Evolutionary conservation across 164 flowering plant species (phyloP).

Genomic region (Euptelea pleiosperma): DNA sequence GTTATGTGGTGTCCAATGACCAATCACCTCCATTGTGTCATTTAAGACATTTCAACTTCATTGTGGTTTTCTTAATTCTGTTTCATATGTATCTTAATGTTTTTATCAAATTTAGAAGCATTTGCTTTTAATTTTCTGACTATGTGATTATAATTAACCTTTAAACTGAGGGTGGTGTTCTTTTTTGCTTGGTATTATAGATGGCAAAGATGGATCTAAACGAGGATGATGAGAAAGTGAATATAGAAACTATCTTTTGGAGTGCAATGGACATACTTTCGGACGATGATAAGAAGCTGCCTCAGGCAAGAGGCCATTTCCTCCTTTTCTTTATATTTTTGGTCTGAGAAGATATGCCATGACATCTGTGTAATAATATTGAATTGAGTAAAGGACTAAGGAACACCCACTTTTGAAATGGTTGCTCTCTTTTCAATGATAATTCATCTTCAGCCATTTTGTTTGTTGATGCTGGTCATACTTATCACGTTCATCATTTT

Average conservation of each 20-base stretch:
- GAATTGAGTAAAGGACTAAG: too few relatives aligned
- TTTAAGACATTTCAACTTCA: not conserved
- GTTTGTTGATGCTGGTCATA: too few relatives aligned
- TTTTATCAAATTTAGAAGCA: not conserved
- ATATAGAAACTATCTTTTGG: conserved; percentile 83
- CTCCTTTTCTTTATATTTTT: not conserved
- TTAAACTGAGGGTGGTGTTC: not conserved
- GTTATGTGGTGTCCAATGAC: too few relatives aligned
- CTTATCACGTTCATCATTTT: too few relatives aligned
- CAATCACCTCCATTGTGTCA: not conserved
- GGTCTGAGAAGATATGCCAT: not conserved
- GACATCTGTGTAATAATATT: too few relatives aligned
- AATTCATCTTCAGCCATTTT: too few relatives aligned
- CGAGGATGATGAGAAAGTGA: conserved; percentile 80
- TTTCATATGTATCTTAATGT: not conserved
- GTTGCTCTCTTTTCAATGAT: too few relatives aligned
- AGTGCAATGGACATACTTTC: conserved; percentile 98
- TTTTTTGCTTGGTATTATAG: conserved; percentile 32
- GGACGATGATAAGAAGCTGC: conserved; percentile 96
- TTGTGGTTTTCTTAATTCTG: not conserved
- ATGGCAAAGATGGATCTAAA: conserved; percentile 96
- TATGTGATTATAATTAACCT: not conserved
- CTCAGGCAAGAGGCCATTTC: conserved; percentile 57
- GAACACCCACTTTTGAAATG: too few relatives aligned
- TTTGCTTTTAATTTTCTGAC: not conserved